A percentile compares a stretch with the other conserved stretches of the same genome.
Evolutionary conservation across 139 green algal species (phyloP).

Genomic region (Eudorina sp.): DNA sequence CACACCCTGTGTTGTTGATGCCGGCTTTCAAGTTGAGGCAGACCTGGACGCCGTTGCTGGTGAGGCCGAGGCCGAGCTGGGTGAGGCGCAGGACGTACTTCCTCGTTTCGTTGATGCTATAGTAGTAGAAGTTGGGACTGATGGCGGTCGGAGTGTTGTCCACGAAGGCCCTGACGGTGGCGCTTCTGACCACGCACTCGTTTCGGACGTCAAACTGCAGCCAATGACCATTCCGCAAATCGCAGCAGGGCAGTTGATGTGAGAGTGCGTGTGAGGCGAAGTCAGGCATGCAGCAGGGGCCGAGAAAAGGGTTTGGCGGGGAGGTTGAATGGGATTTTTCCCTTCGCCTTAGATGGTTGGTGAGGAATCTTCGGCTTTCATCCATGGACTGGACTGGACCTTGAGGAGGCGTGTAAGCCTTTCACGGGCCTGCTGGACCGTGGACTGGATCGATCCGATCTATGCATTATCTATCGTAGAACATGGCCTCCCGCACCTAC

Average conservation of each 20-base stretch:
- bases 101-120: background rate
- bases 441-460: background rate
- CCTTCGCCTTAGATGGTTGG: background rate
- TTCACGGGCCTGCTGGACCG: too few relatives aligned
- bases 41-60: background rate
- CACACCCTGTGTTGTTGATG: background rate
- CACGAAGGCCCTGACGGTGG: background rate
- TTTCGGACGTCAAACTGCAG: background rate
- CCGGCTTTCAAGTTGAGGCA: background rate
- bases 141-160: background rate
- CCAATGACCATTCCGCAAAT: background rate
- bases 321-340: background rate
- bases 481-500: background rate
- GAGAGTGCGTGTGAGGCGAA: too few relatives aligned
- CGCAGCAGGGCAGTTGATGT: background rate
- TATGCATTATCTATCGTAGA: background rate
- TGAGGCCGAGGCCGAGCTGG: background rate
- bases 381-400: too few relatives aligned
- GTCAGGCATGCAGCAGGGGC: too few relatives aligned
- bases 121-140: background rate
- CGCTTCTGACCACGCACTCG: background rate
- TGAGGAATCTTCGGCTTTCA: background rate
- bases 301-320: too few relatives aligned
- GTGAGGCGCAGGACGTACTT: background rate
- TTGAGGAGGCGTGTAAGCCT: too few relatives aligned